Conservation (phyloP, 2,329 filamentous ascomycete species). For the Ascochyta rabiei region DNA sequence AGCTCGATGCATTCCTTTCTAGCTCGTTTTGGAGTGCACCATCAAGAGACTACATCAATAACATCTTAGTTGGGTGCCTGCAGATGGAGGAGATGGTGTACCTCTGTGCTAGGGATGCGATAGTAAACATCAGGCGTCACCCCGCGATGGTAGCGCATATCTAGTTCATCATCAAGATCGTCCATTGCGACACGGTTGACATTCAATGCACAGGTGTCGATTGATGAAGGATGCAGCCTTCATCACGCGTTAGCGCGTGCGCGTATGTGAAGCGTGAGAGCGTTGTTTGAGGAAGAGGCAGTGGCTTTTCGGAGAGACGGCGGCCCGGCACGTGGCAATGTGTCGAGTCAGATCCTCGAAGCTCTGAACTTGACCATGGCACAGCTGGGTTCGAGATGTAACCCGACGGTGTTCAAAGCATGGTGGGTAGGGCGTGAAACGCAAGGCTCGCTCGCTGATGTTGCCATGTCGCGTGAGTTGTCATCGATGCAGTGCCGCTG, state of each 20-base stretch:
- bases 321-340: not conserved
- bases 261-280: conserved; percentile 1
- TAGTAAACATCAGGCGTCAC: conserved; percentile 43
- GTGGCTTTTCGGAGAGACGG: not conserved
- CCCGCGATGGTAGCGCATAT: conserved; percentile 38
- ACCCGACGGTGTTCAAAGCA: not conserved
- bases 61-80: conserved; percentile 22
- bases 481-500: not conserved
- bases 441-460: not conserved
- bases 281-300: conserved; percentile 6
- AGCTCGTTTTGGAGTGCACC: conserved; percentile 39
- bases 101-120: conserved; percentile 36
- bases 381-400: too few relatives aligned
- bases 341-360: not conserved
- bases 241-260: conserved; percentile 5
- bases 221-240: conserved; percentile 10
- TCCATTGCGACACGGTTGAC: conserved; percentile 28
- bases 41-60: conserved; percentile 31
- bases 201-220: not conserved
- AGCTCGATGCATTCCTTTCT: conserved; percentile 33
- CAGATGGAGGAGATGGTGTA: conserved; percentile 17
- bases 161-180: conserved; percentile 40
- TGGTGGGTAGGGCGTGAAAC: conserved; percentile 2
- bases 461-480: conserved; percentile 9
- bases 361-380: too few relatives aligned